These are phyloP conservation scores for Hypoxylon subgilvum DNA, from an alignment of 495 filamentous ascomycete genomes.

Conservation along the genomic window DNA sequence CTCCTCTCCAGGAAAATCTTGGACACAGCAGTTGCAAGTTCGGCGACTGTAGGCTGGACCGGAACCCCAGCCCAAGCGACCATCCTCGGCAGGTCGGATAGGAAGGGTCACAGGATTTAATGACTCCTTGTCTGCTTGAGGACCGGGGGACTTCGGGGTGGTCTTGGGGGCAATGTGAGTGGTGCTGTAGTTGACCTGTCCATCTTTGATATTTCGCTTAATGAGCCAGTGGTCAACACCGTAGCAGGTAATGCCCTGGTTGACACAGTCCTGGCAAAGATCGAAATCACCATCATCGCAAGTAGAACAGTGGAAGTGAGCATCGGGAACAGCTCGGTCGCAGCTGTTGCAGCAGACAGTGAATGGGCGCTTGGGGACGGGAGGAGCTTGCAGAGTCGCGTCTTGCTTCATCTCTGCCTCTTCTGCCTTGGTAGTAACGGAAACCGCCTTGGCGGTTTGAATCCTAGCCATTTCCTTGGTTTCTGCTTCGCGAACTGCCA, in stretches of 20 bases:
- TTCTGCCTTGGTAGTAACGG: background rate
- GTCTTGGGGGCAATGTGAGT: conserved; percentile 78
- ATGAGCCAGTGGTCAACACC: conserved; percentile 88
- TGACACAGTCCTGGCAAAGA: conserved; percentile 81
- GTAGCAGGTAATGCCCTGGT: conserved; percentile 74
- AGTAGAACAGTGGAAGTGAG: conserved; percentile 91
- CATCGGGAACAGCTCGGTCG: conserved; percentile 72
- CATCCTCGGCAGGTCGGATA: conserved; percentile 38
- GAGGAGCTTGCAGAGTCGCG: background rate
- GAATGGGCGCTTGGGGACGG: conserved; percentile 43
- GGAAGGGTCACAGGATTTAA: conserved; percentile 12
- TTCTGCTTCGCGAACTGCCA: conserved; percentile 31
- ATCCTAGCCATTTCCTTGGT: conserved; percentile 1
- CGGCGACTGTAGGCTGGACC: conserved; percentile 63
- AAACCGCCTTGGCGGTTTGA: background rate
- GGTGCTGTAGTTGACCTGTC: conserved; percentile 79
- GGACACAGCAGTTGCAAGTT: conserved; percentile 92
- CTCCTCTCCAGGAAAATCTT: conserved; percentile 72
- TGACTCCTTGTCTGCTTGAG: conserved; percentile 21
- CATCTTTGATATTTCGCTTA: conserved; percentile 80
- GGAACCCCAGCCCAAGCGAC: too few species aligned
- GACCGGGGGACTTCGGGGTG: conserved; percentile 59
- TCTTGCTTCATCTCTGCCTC: conserved; percentile 1
- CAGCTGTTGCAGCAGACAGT: conserved; percentile 95
- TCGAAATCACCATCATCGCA: conserved; percentile 96